phyloP scores from a whole-genome alignment of 2,329 filamentous ascomycete species.

The Ophiostoma ips region DNA sequence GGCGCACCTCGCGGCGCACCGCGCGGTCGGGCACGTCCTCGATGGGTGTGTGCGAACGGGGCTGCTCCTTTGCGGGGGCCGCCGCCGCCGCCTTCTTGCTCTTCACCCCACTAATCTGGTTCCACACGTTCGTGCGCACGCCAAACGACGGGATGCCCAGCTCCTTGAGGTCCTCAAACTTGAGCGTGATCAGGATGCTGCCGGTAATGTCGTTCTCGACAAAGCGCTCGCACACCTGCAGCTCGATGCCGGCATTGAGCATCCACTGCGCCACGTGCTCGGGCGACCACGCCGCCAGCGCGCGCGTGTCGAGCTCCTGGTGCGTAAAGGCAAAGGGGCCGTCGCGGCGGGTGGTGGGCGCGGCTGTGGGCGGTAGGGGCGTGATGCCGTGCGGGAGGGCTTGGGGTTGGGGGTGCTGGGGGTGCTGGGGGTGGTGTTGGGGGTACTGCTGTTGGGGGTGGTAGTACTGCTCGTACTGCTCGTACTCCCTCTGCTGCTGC shows the following conservation, averaged over 20 bases:
- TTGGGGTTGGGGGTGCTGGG: neutral
- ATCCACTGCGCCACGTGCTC: slow-evolving; percentile 76
- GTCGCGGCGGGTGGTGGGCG: slow-evolving; percentile 10
- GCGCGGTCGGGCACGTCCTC: slow-evolving; percentile 43
- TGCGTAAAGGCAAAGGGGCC: slow-evolving; percentile 40
- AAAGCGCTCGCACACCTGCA: slow-evolving; percentile 66
- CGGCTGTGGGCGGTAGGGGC: slow-evolving; percentile 23
- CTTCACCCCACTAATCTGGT: slow-evolving; percentile 58
- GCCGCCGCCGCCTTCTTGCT: slow-evolving; percentile 24
- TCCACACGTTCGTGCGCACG: slow-evolving; percentile 66
- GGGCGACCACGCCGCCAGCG: slow-evolving; percentile 55
- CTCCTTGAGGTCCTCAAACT: slow-evolving; percentile 77
- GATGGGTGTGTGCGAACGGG: slow-evolving; percentile 43
- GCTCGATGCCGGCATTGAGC: slow-evolving; percentile 69
- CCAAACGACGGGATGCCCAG: slow-evolving; percentile 71
- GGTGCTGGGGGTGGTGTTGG: slow-evolving; percentile 23
- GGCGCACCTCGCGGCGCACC: slow-evolving; percentile 29
- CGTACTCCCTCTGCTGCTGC: neutral
- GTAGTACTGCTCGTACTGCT: neutral
- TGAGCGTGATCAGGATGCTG: slow-evolving; percentile 73
- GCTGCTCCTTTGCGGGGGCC: slow-evolving; percentile 22
- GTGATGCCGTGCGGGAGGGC: slow-evolving; percentile 24
- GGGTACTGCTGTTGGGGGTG: neutral
- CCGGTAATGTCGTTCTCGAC: slow-evolving; percentile 87
- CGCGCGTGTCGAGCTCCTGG: slow-evolving; percentile 41